phyloP scores from a whole-genome alignment of 208 protist species.

The Naegleria fowleri region DNA sequence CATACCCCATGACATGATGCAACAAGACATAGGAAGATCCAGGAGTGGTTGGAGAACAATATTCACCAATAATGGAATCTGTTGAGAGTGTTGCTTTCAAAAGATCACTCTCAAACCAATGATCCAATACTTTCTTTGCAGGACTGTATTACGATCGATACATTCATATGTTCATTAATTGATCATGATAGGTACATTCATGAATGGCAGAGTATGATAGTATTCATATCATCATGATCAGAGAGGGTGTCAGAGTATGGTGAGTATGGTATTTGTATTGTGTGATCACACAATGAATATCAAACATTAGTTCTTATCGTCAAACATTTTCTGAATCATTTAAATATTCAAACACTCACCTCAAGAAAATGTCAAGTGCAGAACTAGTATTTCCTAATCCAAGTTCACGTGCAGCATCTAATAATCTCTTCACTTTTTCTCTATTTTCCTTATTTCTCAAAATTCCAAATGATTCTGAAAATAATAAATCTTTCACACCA shows the following conservation, averaged over 20 bases:
- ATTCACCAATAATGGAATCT: slow-evolving; percentile 53
- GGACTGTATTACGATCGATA: neutral
- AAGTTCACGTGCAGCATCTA: neutral
- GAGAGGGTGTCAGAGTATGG: no score
- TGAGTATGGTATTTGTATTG: no score
- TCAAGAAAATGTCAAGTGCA: neutral
- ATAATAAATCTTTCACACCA: neutral
- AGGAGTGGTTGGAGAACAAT: slow-evolving; percentile 36
- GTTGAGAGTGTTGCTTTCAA: slow-evolving; percentile 52
- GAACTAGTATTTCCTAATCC: neutral
- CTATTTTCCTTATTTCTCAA: neutral
- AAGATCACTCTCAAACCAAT: slow-evolving; percentile 47
- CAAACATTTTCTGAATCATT: no score
- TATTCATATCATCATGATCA: no score
- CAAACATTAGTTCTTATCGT: no score
- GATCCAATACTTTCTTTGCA: slow-evolving; percentile 37
- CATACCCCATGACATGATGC: slow-evolving; percentile 52
- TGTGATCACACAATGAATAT: no score
- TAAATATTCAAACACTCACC: no score
- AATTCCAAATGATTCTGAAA: neutral
- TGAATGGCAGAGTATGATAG: no score
- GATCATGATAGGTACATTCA: no score
- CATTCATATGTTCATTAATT: no score
- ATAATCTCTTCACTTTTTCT: neutral
- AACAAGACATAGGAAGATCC: slow-evolving; percentile 54